These are phyloP conservation scores for Lasiodiplodia gonubiensis DNA, from an alignment of 2,329 filamentous ascomycete genomes.

Conservation along the genomic window DNA sequence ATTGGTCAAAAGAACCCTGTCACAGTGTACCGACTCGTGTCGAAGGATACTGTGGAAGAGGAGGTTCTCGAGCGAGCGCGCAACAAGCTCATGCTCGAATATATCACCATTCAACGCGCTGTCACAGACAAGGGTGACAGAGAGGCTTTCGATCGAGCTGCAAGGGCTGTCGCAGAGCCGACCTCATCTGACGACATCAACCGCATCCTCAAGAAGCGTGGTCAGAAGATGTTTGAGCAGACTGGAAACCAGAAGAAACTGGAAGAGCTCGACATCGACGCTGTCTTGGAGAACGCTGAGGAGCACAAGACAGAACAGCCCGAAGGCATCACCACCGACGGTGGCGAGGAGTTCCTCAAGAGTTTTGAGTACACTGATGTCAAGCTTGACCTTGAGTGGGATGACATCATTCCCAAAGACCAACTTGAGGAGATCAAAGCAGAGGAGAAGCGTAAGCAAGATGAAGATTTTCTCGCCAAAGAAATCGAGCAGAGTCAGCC, in stretches of 20 bases:
- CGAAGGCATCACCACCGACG: conserved; percentile 91
- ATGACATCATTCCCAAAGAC: conserved; percentile 96
- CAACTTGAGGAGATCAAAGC: conserved; percentile 87
- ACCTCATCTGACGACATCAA: conserved; percentile 94
- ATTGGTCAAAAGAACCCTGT: conserved; percentile 97
- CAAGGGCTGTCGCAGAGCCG: conserved; percentile 84
- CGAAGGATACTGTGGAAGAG: conserved; percentile 97
- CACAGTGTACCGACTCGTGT: conserved; percentile 93
- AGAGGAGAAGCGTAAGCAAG: conserved; percentile 82
- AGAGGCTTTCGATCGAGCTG: conserved; percentile 63
- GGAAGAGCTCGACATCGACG: conserved; percentile 96
- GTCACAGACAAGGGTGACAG: conserved; percentile 93
- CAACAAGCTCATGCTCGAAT: conserved; percentile 97
- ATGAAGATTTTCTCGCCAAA: conserved; percentile 81
- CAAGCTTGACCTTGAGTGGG: conserved; percentile 96
- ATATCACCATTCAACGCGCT: conserved; percentile 94
- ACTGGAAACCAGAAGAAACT: conserved; percentile 95
- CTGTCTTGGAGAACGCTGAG: conserved; percentile 94
- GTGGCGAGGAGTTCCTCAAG: conserved; percentile 93
- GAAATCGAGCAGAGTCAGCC: conserved; percentile 86
- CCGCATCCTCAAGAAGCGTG: conserved; percentile 92
- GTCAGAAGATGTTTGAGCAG: conserved; percentile 99
- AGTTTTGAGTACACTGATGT: conserved; percentile 94
- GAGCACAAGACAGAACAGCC: conserved; percentile 95
- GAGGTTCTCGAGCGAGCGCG: conserved; percentile 94